Percentiles rank a stretch among this genome's conserved stretches.
Evolutionary conservation across 768 basidiomycete genomes (phyloP).

Genomic region (Erythrobasidium yunnanense): DNA sequence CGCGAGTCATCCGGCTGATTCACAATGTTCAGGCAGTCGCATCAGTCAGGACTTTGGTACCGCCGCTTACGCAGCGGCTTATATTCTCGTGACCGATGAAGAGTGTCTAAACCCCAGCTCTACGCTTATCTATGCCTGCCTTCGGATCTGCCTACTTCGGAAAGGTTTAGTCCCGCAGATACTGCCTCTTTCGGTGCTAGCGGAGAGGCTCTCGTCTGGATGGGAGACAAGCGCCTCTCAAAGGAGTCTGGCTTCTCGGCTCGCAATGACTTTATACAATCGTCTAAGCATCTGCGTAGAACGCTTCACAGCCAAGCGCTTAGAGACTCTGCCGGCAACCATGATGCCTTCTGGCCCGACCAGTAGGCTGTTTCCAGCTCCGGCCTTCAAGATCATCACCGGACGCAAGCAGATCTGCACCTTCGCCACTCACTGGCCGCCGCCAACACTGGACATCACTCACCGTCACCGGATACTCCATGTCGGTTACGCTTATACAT

Average conservation of each 20-base stretch:
- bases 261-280: conserved; percentile 61
- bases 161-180: conserved; percentile 41
- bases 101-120: conserved; percentile 49
- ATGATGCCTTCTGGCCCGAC: not conserved
- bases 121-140: conserved; percentile 52
- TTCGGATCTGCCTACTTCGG: conserved; percentile 55
- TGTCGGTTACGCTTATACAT: conserved; percentile 59
- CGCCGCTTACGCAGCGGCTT: not conserved
- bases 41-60: not conserved
- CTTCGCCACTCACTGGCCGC: conserved; percentile 45
- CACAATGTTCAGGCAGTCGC: not conserved
- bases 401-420: conserved; percentile 44
- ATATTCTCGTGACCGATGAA: conserved; percentile 49
- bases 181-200: not conserved
- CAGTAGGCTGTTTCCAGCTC: not conserved
- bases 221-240: not conserved
- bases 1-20: no score
- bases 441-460: conserved; percentile 48
- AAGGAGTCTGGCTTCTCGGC: conserved; percentile 43
- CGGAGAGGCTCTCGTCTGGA: not conserved
- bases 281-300: conserved; percentile 44
- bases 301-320: not conserved
- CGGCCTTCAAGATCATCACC: conserved; percentile 41
- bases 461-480: conserved; percentile 60
- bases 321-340: not conserved